Evolutionary conservation across 192 early-diverging fungal genomes (phyloP), one percentile per base, ranked within the genome.

Genomic region (Coemansia sp.): DNA sequence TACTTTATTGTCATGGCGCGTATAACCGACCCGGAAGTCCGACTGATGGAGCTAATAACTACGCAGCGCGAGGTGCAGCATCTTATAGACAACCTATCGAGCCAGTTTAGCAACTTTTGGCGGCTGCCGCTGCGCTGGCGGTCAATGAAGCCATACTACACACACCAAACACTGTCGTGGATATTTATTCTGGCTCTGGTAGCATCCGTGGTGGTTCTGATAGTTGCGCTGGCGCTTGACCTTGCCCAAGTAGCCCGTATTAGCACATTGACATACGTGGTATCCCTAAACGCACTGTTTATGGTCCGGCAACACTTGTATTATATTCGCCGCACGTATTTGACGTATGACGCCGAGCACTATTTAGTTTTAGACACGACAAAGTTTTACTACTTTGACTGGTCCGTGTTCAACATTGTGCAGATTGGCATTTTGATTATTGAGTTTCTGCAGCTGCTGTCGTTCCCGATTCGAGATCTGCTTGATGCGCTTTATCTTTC

Each of bases 381-480:
- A 54, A 59, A 35, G 38, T 82, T 74, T 19, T 45, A 68, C 35
- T 55, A 67, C 61, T 82, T 80, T 57, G 73, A 81, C 21, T 59
- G 65, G 59, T 78, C 76, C 6, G 84, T 83, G 63, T 85, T 85
- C 31, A 94, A 94, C 61, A 72, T 86, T 49, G 72, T 94, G 17
- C 91, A 94, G 68, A 82, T 92, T 14, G 65, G 68, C 5, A 90
- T 91, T 41, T 71, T 94, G 1, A 49, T 89, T 27, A 82, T 90
- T 21, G 92, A 94, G 64, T 91, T 94, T 59, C 54, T 94, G 19
- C 92, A 94, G 80, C 74, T 94, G 0, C 67, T 91, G 49, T 88
- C 89, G 8, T 94, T 91, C 50, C 91, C 91, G 8, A 76, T 91
- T 12, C 85, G 90, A 31, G 92, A 94, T 63, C 69, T 94, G 21